Percentiles rank a stretch among this genome's conserved stretches.
Evolutionary conservation across 768 basidiomycete genomes (phyloP).

Genomic region (Boletus rubropictus): DNA sequence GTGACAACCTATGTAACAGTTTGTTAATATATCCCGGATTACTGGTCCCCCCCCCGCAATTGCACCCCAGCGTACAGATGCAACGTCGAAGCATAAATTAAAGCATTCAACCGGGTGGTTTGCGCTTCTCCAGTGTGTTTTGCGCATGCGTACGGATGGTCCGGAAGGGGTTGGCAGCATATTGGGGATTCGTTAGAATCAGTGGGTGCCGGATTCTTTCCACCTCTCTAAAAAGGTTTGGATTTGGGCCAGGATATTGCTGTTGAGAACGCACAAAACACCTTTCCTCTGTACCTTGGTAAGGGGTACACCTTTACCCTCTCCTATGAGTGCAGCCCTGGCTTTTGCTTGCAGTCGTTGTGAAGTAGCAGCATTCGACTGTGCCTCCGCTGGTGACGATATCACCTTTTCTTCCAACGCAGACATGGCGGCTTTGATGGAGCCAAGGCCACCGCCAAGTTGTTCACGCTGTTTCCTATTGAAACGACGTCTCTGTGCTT

Average conservation of each 20-base stretch:
- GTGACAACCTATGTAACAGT: constrained; percentile 18
- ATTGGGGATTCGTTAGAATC: constrained; percentile 61
- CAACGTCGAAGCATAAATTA: neutral
- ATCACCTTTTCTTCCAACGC: constrained; percentile 40
- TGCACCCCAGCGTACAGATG: neutral
- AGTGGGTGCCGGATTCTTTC: constrained; percentile 68
- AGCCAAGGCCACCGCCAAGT: constrained; percentile 44
- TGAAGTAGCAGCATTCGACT: constrained; percentile 16
- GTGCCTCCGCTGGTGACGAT: constrained; percentile 12
- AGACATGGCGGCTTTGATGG: constrained; percentile 50
- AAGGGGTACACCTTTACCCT: constrained; percentile 54
- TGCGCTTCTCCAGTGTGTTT: constrained; percentile 65
- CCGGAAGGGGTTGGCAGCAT: constrained; percentile 64
- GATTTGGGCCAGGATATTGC: neutral
- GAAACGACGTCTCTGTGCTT: constrained; percentile 62
- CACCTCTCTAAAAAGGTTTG: constrained; percentile 40
- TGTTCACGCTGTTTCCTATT: constrained; percentile 67
- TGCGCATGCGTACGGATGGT: constrained; percentile 75
- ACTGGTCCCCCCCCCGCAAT: neutral
- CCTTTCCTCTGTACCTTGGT: constrained; percentile 60
- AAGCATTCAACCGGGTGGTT: constrained; percentile 6
- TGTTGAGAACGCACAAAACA: constrained; percentile 49
- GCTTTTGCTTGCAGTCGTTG: constrained; percentile 15
- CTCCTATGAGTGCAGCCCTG: constrained; percentile 56
- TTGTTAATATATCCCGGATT: constrained; percentile 16